Percentiles rank a stretch among this genome's conserved stretches.
Evolutionary conservation across 352 stramenopile species (phyloP).

Genomic region (Thraustochytrium sp.): DNA sequence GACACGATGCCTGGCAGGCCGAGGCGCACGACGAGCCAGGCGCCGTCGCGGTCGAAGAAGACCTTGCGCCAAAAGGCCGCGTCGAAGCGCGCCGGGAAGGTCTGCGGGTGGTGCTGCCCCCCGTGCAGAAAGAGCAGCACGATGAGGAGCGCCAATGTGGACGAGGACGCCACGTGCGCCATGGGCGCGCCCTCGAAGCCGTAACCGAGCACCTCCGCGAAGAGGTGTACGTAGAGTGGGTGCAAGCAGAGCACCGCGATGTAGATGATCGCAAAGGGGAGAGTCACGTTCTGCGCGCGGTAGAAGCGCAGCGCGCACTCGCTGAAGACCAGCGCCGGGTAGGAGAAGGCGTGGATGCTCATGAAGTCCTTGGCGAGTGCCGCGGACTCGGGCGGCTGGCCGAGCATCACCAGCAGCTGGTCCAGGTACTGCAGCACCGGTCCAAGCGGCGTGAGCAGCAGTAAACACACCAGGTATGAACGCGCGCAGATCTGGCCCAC

Average conservation of each 20-base stretch:
- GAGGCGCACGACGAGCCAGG: constrained; percentile 30
- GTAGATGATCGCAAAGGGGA: constrained; percentile 10
- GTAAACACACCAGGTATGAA: neutral
- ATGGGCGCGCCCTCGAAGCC: constrained; percentile 33
- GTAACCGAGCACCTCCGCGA: constrained; percentile 14
- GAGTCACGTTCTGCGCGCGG: constrained; percentile 31
- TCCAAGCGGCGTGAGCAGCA: neutral
- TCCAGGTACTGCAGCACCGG: neutral
- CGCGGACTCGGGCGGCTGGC: neutral
- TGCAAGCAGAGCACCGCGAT: neutral
- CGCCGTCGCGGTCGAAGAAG: neutral
- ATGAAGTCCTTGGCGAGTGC: neutral
- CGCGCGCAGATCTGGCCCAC: neutral
- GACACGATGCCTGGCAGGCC: constrained; percentile 40
- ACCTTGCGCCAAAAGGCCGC: constrained; percentile 7
- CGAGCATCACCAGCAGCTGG: neutral
- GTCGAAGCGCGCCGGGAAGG: neutral
- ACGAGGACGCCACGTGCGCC: constrained; percentile 13
- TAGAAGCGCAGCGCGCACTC: constrained; percentile 32
- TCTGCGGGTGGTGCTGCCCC: neutral
- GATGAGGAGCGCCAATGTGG: neutral
- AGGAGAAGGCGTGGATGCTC: constrained; percentile 19
- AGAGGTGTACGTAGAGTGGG: constrained; percentile 17
- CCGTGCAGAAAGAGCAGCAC: neutral
- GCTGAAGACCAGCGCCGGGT: constrained; percentile 11